Evolutionary conservation across 2,329 filamentous ascomycete species (phyloP), one percentile per base, ranked within the genome.

Genomic region (Beauveria bassiana): DNA sequence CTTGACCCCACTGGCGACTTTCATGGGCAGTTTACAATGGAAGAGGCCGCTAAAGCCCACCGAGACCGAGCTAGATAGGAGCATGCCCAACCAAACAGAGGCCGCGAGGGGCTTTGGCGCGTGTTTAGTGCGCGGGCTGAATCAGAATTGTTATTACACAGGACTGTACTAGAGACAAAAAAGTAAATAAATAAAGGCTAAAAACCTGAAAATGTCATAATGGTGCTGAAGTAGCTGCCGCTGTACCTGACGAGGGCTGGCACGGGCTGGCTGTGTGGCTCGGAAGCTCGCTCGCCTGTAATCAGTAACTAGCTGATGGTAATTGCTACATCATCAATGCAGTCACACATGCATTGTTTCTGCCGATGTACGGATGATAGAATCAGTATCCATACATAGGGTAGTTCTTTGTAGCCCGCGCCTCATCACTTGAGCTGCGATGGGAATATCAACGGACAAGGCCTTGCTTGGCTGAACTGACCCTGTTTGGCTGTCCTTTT

Each of bases 391-490:
- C 14, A 12, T 38, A 38, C 34, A 14, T 38, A 38, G 28, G 12
- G 12, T 38, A 38, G 34, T 38, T 16, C 34, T 38, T 50, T 18
- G 26, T 12, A n/a, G 18, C 16, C 47, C n/a, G 26, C 47, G 26
- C 47, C 47, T 50, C 47, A 50, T 16, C 45, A 47, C 14, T 24
- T 26, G 22, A 47, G 26, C 47, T 31, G 26, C 14, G 7, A 26
- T 50, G 24, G 47, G 24, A 28, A 28, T 50, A 50, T 38, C 34
- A 14, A 16, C 34, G 34, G 34, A 38, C 34, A 22, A 43, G 22
- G 53, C 53, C 53, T 56, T 46, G 53, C 53, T 34, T 24, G 53
- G 53, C 53, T 56, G 53, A 56, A 22, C 42, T 31, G 53, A 12
- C 53, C 40, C 22, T 31, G 53, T 22, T 24, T 5, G 16, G 3